phyloP scores from a whole-genome alignment of 2,329 filamentous ascomycete species.

The Aspergillus novofumigatus region DNA sequence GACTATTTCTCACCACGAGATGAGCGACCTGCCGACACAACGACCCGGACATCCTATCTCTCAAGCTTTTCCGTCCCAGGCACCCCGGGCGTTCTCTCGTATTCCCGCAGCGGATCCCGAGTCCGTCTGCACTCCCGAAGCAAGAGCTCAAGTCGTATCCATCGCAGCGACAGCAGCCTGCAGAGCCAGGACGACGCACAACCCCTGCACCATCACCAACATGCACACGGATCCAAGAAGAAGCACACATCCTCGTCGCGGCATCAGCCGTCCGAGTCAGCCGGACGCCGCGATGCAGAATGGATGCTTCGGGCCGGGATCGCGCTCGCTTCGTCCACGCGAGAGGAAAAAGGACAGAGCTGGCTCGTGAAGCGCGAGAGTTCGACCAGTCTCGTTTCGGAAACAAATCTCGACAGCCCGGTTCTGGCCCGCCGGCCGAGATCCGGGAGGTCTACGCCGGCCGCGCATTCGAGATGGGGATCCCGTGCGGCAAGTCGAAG shows the following conservation, averaged over 20 bases:
- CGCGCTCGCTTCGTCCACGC: constrained; percentile 52
- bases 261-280: constrained; percentile 3
- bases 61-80: constrained; percentile 40
- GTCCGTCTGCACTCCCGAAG: constrained; percentile 30
- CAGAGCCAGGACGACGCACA: constrained; percentile 22
- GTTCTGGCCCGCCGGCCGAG: constrained; percentile 21
- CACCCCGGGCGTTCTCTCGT: constrained; percentile 40
- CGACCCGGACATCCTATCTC: constrained; percentile 36
- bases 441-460: constrained; percentile 36
- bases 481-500: constrained; percentile 31
- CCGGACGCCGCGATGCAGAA: constrained; percentile 41
- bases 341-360: constrained; percentile 60
- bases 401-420: constrained; percentile 33
- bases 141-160: constrained; percentile 32
- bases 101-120: constrained; percentile 39
- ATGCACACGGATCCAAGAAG: not conserved
- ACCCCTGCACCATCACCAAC: constrained; percentile 18
- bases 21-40: constrained; percentile 21
- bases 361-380: constrained; percentile 56
- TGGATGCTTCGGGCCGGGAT: constrained; percentile 59
- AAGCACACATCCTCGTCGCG: not conserved
- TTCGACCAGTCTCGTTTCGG: constrained; percentile 49
- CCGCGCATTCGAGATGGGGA: constrained; percentile 24
- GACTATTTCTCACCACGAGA: constrained; percentile 29
- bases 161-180: constrained; percentile 35